Percentiles rank a stretch among this genome's conserved stretches.
phyloP scores from a whole-genome alignment of 192 early-diverging fungal genomes.

The Endogone sp. region DNA sequence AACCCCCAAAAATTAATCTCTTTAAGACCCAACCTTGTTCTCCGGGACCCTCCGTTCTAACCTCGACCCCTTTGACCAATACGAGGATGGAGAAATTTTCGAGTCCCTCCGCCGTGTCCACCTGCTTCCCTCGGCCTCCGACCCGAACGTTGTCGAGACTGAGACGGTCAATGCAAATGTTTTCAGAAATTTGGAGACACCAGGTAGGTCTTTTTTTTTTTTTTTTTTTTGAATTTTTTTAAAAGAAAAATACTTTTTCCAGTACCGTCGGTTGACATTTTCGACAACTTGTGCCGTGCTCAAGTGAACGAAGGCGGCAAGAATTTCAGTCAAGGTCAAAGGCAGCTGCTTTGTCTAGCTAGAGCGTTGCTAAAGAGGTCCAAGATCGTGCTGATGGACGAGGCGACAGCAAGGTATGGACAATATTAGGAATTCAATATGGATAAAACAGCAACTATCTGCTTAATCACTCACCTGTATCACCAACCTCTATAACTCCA shows the following conservation, averaged over 20 bases:
- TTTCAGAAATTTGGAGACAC: slow-evolving; percentile 45
- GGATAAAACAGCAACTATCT: neutral
- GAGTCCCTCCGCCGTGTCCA: slow-evolving; percentile 72
- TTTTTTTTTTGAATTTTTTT: too few relatives aligned
- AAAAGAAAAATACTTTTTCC: too few relatives aligned
- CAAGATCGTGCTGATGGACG: slow-evolving; percentile 67
- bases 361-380: slow-evolving; percentile 72
- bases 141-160: slow-evolving; percentile 7
- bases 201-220: slow-evolving; percentile 8
- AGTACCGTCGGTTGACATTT: too few relatives aligned
- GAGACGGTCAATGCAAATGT: slow-evolving; percentile 31
- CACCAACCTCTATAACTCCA: slow-evolving; percentile 42
- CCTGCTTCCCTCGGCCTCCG: slow-evolving; percentile 17
- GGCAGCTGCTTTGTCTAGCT: slow-evolving; percentile 81
- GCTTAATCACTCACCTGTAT: neutral
- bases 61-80: slow-evolving; percentile 84
- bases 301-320: slow-evolving; percentile 67
- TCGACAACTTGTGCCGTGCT: too few relatives aligned
- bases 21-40: slow-evolving; percentile 60
- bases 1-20: slow-evolving; percentile 3
- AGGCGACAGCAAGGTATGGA: slow-evolving; percentile 61
- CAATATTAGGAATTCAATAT: neutral
- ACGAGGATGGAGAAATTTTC: slow-evolving; percentile 75
- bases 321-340: slow-evolving; percentile 80
- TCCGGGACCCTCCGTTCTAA: slow-evolving; percentile 71